Conservation (phyloP, 108 stramenopile genomes). For the Skeletonema marinoi region DNA sequence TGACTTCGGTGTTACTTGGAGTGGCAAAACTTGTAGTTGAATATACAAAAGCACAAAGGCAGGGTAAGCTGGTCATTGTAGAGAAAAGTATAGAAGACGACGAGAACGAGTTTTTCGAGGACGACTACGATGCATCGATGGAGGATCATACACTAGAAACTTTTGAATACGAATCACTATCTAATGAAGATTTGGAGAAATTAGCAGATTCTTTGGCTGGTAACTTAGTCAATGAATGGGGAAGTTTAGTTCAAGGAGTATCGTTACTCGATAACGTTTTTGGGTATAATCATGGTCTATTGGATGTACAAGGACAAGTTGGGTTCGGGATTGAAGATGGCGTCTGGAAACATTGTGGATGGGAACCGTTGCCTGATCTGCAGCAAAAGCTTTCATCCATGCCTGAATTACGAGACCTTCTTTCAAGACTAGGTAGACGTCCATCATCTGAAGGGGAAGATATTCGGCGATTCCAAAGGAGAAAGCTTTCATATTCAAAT, state of each 20-base stretch:
- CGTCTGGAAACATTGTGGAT: conserved; percentile 70
- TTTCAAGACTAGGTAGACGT: conserved; percentile 55
- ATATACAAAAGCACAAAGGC: conserved; percentile 25
- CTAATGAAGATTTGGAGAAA: conserved; percentile 30
- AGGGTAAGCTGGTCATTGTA: conserved; percentile 12
- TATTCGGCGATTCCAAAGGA: conserved; percentile 55
- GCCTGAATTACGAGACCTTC: conserved; percentile 59
- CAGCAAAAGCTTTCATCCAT: conserved; percentile 55
- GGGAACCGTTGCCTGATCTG: conserved; percentile 57
- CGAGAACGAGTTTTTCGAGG: conserved; percentile 23
- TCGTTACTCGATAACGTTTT: conserved; percentile 62
- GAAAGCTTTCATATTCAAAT: conserved; percentile 32
- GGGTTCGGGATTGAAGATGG: conserved; percentile 76
- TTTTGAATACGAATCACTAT: conserved; percentile 16
- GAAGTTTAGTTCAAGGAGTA: conserved; percentile 55
- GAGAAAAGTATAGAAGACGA: conserved; percentile 12
- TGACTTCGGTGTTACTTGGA: conserved; percentile 51
- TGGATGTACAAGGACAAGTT: conserved; percentile 33
- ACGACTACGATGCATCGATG: conserved; percentile 13
- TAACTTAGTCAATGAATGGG: conserved; percentile 50
- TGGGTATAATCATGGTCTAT: conserved; percentile 66
- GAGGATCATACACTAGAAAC: conserved; percentile 12
- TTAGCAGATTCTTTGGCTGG: conserved; percentile 50
- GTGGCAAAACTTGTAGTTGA: conserved; percentile 49
- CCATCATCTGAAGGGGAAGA: conserved; percentile 59